phyloP scores from a whole-genome alignment of 2,329 filamentous ascomycete genomes.

The Aureobasidium sp. region DNA sequence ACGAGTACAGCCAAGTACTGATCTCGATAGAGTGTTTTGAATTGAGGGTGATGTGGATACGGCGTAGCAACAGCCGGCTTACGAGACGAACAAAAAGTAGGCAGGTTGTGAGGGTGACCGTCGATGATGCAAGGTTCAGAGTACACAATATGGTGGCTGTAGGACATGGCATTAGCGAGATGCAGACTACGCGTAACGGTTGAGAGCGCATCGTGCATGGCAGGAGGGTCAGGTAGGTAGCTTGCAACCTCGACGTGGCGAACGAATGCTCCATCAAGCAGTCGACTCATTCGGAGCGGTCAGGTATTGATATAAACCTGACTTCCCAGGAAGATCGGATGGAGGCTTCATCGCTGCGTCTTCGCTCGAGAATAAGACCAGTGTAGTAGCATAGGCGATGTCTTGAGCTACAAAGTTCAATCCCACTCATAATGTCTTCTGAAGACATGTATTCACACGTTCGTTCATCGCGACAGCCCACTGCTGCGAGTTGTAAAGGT shows the following conservation, averaged over 20 bases:
- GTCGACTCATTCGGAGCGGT: too few species aligned
- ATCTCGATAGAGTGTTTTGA: not conserved
- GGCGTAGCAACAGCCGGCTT: not conserved
- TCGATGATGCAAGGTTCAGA: not conserved
- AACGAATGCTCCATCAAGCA: not conserved
- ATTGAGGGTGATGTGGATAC: not conserved
- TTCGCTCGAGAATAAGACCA: too few species aligned
- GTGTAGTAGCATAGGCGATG: too few species aligned
- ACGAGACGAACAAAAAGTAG: too few species aligned
- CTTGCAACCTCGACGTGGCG: too few species aligned
- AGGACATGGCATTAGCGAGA: not conserved
- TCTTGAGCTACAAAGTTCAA: too few species aligned
- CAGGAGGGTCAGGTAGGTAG: not conserved
- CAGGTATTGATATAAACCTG: too few species aligned
- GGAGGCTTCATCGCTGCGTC: not conserved
- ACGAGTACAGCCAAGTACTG: too few species aligned
- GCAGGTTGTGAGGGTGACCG: not conserved
- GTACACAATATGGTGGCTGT: not conserved
- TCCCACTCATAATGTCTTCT: too few species aligned
- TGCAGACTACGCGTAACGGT: not conserved
- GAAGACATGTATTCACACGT: too few species aligned
- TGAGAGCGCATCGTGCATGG: too few species aligned
- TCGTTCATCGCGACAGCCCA: too few species aligned
- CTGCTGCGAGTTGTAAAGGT: not conserved
- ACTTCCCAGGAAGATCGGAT: not conserved